Evolutionary conservation across 805 yeast genomes (phyloP).

Genomic region (Hanseniaspora jakobsenii): DNA sequence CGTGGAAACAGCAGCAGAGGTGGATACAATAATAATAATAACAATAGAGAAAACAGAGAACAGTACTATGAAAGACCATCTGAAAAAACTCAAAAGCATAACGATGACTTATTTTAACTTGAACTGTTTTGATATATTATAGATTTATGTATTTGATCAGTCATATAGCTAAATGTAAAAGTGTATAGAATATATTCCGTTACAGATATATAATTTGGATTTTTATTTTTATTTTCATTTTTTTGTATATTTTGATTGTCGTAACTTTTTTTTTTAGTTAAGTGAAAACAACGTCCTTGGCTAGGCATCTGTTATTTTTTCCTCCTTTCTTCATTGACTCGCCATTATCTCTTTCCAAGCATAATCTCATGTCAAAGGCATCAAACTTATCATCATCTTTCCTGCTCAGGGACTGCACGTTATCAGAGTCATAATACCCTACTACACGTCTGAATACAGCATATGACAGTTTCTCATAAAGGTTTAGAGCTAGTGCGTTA

Average conservation of each 20-base stretch:
- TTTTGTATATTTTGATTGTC: background rate
- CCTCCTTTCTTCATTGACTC: constrained; percentile 50
- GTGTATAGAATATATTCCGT: too few species aligned
- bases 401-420: constrained; percentile 21
- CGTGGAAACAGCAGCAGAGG: constrained; percentile 29
- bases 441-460: constrained; percentile 74
- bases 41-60: constrained; percentile 17
- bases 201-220: too few species aligned
- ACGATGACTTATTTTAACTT: too few species aligned
- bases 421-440: constrained; percentile 60
- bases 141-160: too few species aligned
- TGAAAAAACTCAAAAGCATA: background rate
- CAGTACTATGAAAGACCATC: constrained; percentile 4
- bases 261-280: too few species aligned
- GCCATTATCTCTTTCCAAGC: constrained; percentile 45
- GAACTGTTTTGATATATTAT: too few species aligned
- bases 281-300: constrained; percentile 54
- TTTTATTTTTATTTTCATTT: background rate
- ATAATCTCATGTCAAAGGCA: constrained; percentile 78
- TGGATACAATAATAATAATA: constrained; percentile 16
- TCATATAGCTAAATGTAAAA: too few species aligned
- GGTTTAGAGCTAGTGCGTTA: constrained; percentile 61
- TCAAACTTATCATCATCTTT: constrained; percentile 55
- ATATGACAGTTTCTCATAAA: constrained; percentile 82
- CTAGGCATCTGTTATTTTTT: constrained; percentile 44